Base-by-base conservation (phyloP, 805 yeast species). In the Sugiyamaella lignohabitans region DNA sequence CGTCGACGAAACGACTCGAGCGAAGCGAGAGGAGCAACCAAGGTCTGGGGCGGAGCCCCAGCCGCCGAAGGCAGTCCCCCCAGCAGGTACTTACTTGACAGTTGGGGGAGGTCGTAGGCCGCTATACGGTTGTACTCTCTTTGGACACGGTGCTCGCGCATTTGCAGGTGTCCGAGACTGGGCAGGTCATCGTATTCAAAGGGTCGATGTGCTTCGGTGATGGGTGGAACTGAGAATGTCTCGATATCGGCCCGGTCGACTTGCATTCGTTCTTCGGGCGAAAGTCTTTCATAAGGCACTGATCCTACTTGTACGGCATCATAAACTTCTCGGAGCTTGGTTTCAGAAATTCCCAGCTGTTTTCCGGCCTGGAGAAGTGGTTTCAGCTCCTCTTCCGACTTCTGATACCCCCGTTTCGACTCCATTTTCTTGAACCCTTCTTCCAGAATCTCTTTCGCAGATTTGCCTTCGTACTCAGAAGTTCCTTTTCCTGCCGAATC, bases 61-160 rank as follows among this genome's bases (percentile, higher is more conserved):
- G n/a, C n/a, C n/a, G n/a, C n/a, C n/a, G n/a, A 5, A 23, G 14
- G 21, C 19, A 24, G 23, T 3, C 17, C 14, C 14, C 3, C 17
- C n/a, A n/a, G n/a, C 5, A 16, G 21, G 3, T 3, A 47, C 50
- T 62, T 74, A 84, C 63, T 87, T 80, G 37, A 80, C 53, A 93
- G 72, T 47, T 79, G 75, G 4, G 98, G 98, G 72, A 91, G 75
- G 63, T 91, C 98, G 67, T 83, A 91, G 0, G 97, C 96, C 8
- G 94, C 87, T 38, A 87, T 72, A 57, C 97, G 76, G 59, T 82
- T 82, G 58, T 82, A 79, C 53, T 84, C 78, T 55, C 95, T 80
- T 56, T 78, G 80, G 53, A 78, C 82, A 60, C 97, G 76, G 58
- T 80, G 85, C 53, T 79, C 82, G 47, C 78, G 77, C 29, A 82